These are phyloP conservation scores for Citrus cavaleriei DNA, from an alignment of 345 rosid genomes.

Conservation along the genomic window DNA sequence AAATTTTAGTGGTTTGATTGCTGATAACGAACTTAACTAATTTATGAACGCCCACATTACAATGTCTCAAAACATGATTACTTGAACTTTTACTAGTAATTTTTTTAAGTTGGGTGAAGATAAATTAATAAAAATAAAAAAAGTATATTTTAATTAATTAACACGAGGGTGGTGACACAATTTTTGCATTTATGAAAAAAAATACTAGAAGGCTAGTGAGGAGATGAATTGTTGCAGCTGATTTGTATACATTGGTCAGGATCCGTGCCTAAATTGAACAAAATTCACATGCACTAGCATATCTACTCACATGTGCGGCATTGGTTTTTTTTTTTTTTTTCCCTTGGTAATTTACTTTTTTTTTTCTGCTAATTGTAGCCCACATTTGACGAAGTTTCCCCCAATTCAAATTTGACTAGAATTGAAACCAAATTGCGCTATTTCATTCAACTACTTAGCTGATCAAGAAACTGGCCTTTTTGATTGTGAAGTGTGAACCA, in stretches of 20 bases:
- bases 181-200: not conserved
- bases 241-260: too few species aligned
- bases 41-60: too few species aligned
- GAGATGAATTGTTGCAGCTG: not conserved
- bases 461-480: not conserved
- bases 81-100: too few species aligned
- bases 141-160: too few species aligned
- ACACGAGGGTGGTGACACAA: not conserved
- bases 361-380: not conserved
- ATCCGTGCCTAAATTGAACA: not conserved
- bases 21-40: too few species aligned
- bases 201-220: not conserved
- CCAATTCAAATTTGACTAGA: not conserved
- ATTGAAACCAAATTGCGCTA: not conserved
- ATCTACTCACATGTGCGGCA: not conserved
- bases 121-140: too few species aligned
- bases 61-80: too few species aligned
- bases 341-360: not conserved
- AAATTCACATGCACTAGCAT: not conserved
- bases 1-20: too few species aligned
- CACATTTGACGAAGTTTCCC: not conserved
- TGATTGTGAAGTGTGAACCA: not conserved
- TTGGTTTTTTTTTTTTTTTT: not conserved
- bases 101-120: too few species aligned
- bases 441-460: not conserved